These are phyloP conservation scores for Raphanus raphanistrum DNA, from an alignment of 345 rosid genomes.

Conservation along the genomic window DNA sequence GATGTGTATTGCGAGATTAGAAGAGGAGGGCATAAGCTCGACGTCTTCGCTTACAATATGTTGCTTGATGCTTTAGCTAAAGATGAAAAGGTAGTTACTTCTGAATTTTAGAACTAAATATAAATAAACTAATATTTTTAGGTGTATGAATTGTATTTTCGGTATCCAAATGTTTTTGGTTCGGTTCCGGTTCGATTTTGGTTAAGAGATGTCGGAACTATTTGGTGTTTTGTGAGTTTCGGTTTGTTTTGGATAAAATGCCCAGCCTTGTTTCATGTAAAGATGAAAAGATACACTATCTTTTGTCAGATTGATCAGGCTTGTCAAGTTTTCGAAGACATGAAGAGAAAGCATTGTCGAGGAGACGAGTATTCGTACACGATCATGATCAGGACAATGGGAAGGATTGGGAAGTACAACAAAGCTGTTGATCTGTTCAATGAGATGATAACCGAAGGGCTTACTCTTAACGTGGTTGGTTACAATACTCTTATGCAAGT, in stretches of 20 bases:
- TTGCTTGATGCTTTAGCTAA: conserved; percentile 82
- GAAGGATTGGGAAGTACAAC: conserved; percentile 61
- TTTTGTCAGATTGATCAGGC: conserved; percentile 74
- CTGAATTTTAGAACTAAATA: not conserved
- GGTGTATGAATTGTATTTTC: not conserved
- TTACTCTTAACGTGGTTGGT: conserved; percentile 54
- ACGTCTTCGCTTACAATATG: conserved; percentile 84
- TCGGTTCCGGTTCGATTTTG: not conserved
- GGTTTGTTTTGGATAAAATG: not conserved
- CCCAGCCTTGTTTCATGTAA: conserved; percentile 37
- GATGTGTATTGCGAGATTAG: conserved; percentile 66
- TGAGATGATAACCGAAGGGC: conserved; percentile 65
- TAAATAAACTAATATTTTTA: too few species aligned
- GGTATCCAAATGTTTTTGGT: not conserved
- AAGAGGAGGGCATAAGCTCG: conserved; percentile 67
- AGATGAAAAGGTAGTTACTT: conserved; percentile 61
- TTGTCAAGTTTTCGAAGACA: conserved; percentile 70
- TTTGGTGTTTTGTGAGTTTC: not conserved
- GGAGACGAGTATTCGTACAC: conserved; percentile 82
- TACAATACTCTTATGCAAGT: conserved; percentile 83
- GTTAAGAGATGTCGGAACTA: not conserved
- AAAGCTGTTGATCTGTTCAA: conserved; percentile 64
- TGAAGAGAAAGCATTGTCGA: conserved; percentile 65
- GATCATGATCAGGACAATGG: conserved; percentile 78
- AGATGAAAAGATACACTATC: conserved; percentile 62